phyloP scores from a whole-genome alignment of 2,329 filamentous ascomycete species.

The Xylariaceae sp. region DNA sequence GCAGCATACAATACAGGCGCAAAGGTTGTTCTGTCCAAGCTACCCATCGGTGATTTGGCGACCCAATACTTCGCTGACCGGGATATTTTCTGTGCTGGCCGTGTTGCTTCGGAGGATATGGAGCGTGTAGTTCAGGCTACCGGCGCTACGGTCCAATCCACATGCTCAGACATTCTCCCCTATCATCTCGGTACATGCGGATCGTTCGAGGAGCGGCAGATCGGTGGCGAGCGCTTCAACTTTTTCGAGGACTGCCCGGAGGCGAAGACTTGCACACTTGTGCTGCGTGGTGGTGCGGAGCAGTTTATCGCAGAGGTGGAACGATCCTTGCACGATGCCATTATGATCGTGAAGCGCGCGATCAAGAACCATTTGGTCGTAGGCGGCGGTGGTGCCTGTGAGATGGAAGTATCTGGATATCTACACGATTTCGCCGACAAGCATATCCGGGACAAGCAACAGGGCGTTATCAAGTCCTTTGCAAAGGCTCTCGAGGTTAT shows the following conservation, averaged over 20 bases:
- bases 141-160: constrained; percentile 87
- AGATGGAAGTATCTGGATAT: constrained; percentile 96
- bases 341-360: constrained; percentile 99
- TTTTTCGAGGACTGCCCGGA: constrained; percentile 95
- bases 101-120: constrained; percentile 86
- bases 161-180: constrained; percentile 87
- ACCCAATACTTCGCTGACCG: constrained; percentile 98
- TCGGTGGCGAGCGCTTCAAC: constrained; percentile 96
- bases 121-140: constrained; percentile 95
- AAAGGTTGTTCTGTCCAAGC: constrained; percentile 94
- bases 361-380: constrained; percentile 94
- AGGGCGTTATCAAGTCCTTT: constrained; percentile 95
- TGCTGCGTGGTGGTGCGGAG: constrained; percentile 92
- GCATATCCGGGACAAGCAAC: constrained; percentile 91
- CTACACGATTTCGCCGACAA: constrained; percentile 89
- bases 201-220: constrained; percentile 89
- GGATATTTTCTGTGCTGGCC: constrained; percentile 96
- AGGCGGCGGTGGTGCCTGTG: constrained; percentile 85
- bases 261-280: constrained; percentile 93
- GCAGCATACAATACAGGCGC: constrained; percentile 89
- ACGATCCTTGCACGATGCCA: constrained; percentile 94
- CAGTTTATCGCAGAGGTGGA: constrained; percentile 99
- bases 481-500: constrained; percentile 97
- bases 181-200: constrained; percentile 91
- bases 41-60: constrained; percentile 94